Evolutionary conservation across 2,329 filamentous ascomycete genomes (phyloP).

Genomic region (Colletotrichum horii): DNA sequence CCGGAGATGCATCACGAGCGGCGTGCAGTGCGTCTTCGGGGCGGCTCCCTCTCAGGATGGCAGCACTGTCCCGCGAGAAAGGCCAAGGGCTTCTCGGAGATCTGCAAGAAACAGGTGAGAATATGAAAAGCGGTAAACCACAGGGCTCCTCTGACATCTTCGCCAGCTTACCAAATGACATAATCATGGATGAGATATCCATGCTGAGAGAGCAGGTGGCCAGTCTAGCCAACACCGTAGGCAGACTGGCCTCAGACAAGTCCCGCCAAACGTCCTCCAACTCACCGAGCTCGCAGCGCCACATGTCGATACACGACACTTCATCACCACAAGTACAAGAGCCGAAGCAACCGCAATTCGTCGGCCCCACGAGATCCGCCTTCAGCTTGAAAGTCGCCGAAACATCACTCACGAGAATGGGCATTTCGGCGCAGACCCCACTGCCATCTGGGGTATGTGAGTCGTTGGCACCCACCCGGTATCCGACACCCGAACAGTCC

Average conservation of each 20-base stretch:
- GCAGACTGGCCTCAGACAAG: conserved; percentile 29
- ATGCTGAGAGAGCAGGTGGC: conserved; percentile 35
- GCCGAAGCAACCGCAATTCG: conserved; percentile 38
- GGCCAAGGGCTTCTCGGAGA: not conserved
- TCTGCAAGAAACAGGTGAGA: not conserved
- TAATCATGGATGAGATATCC: conserved; percentile 30
- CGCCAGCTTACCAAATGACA: conserved; percentile 12
- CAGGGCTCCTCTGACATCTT: not conserved
- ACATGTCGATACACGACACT: not conserved
- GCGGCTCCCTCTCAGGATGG: conserved; percentile 29
- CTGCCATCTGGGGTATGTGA: conserved; percentile 24
- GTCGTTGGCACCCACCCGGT: conserved; percentile 26
- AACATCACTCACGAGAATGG: conserved; percentile 38
- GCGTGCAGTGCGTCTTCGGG: conserved; percentile 26
- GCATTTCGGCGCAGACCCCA: conserved; percentile 27
- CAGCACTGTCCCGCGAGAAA: not conserved
- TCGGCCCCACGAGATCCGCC: conserved; percentile 39
- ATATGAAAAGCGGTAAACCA: not conserved
- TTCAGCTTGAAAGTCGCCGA: conserved; percentile 40
- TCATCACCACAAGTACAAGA: conserved; percentile 9
- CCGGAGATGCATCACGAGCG: conserved; percentile 32
- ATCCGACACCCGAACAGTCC: not conserved
- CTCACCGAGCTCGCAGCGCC: not conserved
- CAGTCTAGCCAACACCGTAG: conserved; percentile 29
- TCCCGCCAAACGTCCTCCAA: not conserved